Evolutionary conservation across 768 basidiomycete species (phyloP).

Genomic region (Pluteus cervinus): DNA sequence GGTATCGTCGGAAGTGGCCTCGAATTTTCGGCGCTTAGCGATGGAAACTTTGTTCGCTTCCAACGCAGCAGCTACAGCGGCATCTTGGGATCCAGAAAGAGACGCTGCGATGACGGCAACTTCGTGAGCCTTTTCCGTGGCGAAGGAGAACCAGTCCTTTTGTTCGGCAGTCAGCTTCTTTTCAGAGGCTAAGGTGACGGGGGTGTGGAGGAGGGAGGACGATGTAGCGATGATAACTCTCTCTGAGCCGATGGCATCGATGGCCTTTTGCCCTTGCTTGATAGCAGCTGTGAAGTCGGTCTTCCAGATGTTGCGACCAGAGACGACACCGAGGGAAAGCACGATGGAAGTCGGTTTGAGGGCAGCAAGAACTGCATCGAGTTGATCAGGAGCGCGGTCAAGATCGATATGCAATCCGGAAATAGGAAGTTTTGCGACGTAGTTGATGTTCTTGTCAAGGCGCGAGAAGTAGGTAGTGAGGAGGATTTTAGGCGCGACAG

Average conservation of each 20-base stretch:
- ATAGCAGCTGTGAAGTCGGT: constrained; percentile 82
- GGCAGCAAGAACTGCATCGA: constrained; percentile 74
- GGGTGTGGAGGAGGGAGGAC: constrained; percentile 97
- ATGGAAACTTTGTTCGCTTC: constrained; percentile 91
- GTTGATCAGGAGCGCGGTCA: constrained; percentile 87
- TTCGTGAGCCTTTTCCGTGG: constrained; percentile 91
- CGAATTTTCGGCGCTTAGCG: constrained; percentile 90
- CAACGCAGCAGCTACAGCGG: constrained; percentile 61
- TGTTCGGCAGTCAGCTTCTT: constrained; percentile 83
- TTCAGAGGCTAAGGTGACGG: constrained; percentile 92
- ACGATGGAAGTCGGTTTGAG: constrained; percentile 76
- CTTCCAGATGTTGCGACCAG: constrained; percentile 99
- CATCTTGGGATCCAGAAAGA: constrained; percentile 80
- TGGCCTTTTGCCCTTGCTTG: constrained; percentile 77
- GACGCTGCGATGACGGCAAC: constrained; percentile 82
- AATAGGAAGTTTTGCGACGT: constrained; percentile 86
- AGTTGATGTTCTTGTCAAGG: constrained; percentile 86
- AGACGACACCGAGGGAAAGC: constrained; percentile 92
- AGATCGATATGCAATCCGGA: constrained; percentile 95
- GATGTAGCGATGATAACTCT: constrained; percentile 94
- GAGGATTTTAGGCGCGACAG: constrained; percentile 86
- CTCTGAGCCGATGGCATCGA: constrained; percentile 75
- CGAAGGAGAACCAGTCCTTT: constrained; percentile 98
- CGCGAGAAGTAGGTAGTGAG: constrained; percentile 97
- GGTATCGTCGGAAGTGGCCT: constrained; percentile 86